A percentile compares a stretch with the other conserved stretches of the same genome.
Conservation (phyloP, 495 filamentous ascomycete genomes). For the Sordaria brevicollis region DNA sequence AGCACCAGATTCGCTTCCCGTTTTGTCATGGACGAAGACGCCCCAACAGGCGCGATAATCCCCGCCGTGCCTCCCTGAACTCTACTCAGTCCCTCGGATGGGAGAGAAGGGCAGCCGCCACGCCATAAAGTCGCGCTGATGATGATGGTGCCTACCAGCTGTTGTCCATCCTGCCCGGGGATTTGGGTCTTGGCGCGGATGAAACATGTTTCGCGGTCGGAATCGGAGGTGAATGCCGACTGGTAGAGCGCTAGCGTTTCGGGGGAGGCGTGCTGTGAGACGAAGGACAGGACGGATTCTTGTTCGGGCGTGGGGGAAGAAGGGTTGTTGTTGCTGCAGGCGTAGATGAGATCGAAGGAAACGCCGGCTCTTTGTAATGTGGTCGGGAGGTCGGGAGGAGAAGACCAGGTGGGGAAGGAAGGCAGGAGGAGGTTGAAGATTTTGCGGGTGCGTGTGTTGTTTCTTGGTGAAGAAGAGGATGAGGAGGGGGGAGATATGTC, state of each 20-base stretch:
- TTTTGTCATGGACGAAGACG: conserved; percentile 35
- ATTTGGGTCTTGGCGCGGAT: conserved; percentile 66
- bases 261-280: conserved; percentile 63
- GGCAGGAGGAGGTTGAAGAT: conserved; percentile 48
- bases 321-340: conserved; percentile 54
- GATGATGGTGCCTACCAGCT: conserved; percentile 69
- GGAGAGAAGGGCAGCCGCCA: conserved; percentile 52
- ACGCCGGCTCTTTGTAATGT: conserved; percentile 58
- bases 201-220: conserved; percentile 25
- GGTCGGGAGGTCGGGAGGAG: conserved; percentile 62
- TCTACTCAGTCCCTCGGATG: conserved; percentile 27
- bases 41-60: conserved; percentile 69
- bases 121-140: conserved; percentile 60
- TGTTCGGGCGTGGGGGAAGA: not conserved
- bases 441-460: conserved; percentile 50
- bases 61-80: conserved; percentile 48
- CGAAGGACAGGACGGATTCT: conserved; percentile 61
- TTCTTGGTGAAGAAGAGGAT: conserved; percentile 56
- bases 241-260: conserved; percentile 79
- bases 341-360: conserved; percentile 72
- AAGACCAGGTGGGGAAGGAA: conserved; percentile 59
- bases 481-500: conserved; percentile 46
- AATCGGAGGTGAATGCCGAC: conserved; percentile 35
- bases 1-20: conserved; percentile 59
- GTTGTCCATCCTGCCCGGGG: conserved; percentile 30